Evolutionary conservation across 192 early-diverging fungal genomes (phyloP), one percentile per base, ranked within the genome.

Genomic region (Diversispora eburnea): DNA sequence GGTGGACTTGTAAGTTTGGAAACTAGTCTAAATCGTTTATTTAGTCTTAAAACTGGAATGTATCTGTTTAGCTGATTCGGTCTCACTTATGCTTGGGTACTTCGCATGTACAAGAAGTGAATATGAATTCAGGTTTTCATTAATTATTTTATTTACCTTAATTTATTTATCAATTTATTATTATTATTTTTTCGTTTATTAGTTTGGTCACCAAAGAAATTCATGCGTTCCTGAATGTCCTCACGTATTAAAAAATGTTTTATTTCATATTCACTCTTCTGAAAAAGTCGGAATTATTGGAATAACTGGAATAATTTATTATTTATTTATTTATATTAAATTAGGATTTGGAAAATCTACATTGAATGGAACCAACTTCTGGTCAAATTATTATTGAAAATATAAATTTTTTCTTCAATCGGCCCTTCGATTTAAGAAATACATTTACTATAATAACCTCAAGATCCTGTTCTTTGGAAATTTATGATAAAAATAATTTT

Each of bases 401-500:
- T 10, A 71, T 88, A 42, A 83, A 88, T 60, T 84, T 81, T 22
- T 66, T 74, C 33, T 85, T 77, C 42, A 85, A 88, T 56, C 86
- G 87, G 13, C 70, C 88, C 2, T 60, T 77, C 9, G 78, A 87
- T 39, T 63, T 88, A 61, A 76, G 88, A 15, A 73, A 70, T 9
- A 78, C 81, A 10, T 76, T 91, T 49, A 83, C 87, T 15, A 89
- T 92, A 55, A 86, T 92, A 45, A n/a, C 91, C 91, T 0, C 90
- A 91, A 75, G 92, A 93, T 43, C 89, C 92, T 0, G 85, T 90
- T n/a, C 76, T 93, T 4, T 92, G n/a, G n/a, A n/a, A n/a, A n/a
- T 93, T 71, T 83, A 84, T 65, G 92, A 91, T 17, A 86, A 91
- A 2, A 22, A 84, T 17, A 78, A 77, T 3, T 76, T 39, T 22